These are phyloP conservation scores for Senecio squalidus DNA, from an alignment of 140 eudicot genomes.

Conservation along the genomic window DNA sequence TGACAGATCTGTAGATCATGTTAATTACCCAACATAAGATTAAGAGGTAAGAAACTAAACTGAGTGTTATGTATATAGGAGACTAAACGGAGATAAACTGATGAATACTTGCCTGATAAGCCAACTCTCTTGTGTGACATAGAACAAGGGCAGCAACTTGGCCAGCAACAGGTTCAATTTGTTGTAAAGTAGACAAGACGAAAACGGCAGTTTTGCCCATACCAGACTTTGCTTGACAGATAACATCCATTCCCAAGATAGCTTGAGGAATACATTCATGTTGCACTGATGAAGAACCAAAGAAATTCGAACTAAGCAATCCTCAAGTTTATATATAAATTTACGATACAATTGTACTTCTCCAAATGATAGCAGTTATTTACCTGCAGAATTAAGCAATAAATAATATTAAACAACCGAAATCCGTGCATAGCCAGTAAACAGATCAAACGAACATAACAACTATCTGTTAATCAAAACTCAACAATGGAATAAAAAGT, in stretches of 20 bases:
- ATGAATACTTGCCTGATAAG: constrained; percentile 80
- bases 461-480: no score
- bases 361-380: constrained; percentile 67
- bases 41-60: neutral
- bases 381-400: constrained; percentile 55
- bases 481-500: no score
- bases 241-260: constrained; percentile 94
- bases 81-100: neutral
- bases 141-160: constrained; percentile 96
- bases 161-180: constrained; percentile 92
- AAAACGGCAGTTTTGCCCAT: constrained; percentile 99
- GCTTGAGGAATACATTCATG: constrained; percentile 98
- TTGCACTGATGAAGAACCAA: constrained; percentile 94
- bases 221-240: constrained; percentile 97
- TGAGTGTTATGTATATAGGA: neutral
- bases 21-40: neutral
- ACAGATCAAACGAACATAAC: no score
- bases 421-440: neutral
- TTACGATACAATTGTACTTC: constrained; percentile 59
- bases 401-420: neutral
- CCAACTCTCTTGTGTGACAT: constrained; percentile 91
- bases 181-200: constrained; percentile 89
- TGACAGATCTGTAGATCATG: constrained; percentile 65
- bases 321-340: constrained; percentile 53
- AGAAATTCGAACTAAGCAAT: constrained; percentile 66